Base-by-base conservation (phyloP, 2,329 filamentous ascomycete genomes). In the Fusarium avenaceum region DNA sequence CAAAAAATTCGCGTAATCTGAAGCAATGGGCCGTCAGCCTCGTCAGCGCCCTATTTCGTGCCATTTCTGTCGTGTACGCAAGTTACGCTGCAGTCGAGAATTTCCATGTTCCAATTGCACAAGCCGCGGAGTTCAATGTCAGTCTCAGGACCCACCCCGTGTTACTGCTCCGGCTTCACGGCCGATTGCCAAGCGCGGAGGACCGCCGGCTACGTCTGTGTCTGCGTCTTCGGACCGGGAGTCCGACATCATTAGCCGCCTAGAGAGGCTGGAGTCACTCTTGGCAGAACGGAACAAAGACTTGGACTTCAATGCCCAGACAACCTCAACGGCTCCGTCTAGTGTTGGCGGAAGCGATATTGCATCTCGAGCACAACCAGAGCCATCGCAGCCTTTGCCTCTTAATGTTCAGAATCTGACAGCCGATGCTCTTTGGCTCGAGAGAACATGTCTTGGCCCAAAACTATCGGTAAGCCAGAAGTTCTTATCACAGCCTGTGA, bases 61-160 rank as follows among this genome's bases (percentile, higher is more conserved):
- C 50, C 73, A 76, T 55, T 72, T 78, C 52, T 79, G 77, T 62
- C 71, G 77, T 53, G 68, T 74, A 48, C 77, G 76, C 57, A 80
- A 79, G 69, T 62, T 79, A 43, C 74, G 78, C 39, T 80, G 78
- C 69, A 79, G 77, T 54, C 75, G 78, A 40, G 69, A 76, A 47
- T 78, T 79, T 50, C 78, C 78, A 4, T 80, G 78, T 62, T 73
- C 74, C 48, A 79, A 79, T 71, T 79, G 78, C 63, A 76, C 75
- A 48, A 75, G 73, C 61, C 76, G 78, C 65, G 77, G 77, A 63
- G 67, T 79, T 24, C 64, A 67, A 20, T 79, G 78, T 65, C 74
- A 72, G 28, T 52, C 67, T 17, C 66, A 64, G 42, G 69, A 73
- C 63, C 72, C 72, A 72, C 70, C 57, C 50, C 62, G 67, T 44